These are phyloP conservation scores for Penicillium bialowiezense DNA, from an alignment of 495 filamentous ascomycete species.

Conservation along the genomic window DNA sequence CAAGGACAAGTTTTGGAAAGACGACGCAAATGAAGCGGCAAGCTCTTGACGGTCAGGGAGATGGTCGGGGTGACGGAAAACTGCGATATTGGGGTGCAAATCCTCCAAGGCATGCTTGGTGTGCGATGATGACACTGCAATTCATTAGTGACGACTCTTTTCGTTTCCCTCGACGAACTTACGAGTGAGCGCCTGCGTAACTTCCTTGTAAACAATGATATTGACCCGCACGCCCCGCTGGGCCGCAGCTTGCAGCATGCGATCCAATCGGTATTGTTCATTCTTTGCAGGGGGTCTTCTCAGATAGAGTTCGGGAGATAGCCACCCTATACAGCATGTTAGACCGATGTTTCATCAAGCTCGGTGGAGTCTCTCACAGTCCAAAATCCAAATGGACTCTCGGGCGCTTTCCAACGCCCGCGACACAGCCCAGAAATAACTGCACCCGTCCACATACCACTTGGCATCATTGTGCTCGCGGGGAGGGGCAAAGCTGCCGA, in stretches of 20 bases:
- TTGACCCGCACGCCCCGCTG: slow-evolving; percentile 84
- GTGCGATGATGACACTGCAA: slow-evolving; percentile 71
- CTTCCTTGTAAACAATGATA: slow-evolving; percentile 96
- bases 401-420: slow-evolving; percentile 77
- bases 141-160: background rate
- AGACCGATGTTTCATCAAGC: background rate
- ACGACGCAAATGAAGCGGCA: slow-evolving; percentile 45
- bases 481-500: slow-evolving; percentile 76
- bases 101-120: slow-evolving; percentile 80
- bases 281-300: slow-evolving; percentile 79
- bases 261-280: slow-evolving; percentile 83
- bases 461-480: slow-evolving; percentile 67
- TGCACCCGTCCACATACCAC: slow-evolving; percentile 92
- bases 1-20: slow-evolving; percentile 51
- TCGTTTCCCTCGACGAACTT: slow-evolving; percentile 37
- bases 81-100: slow-evolving; percentile 81
- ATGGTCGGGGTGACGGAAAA: slow-evolving; percentile 93
- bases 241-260: slow-evolving; percentile 83
- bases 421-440: slow-evolving; percentile 89
- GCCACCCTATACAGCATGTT: slow-evolving; percentile 59
- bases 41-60: slow-evolving; percentile 65
- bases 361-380: slow-evolving; percentile 31
- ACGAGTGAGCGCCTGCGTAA: slow-evolving; percentile 78
- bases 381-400: slow-evolving; percentile 88
- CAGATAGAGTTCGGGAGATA: slow-evolving; percentile 86